phyloP scores from a whole-genome alignment of 768 basidiomycete species.

The Coprinopsis strossmayeri region DNA sequence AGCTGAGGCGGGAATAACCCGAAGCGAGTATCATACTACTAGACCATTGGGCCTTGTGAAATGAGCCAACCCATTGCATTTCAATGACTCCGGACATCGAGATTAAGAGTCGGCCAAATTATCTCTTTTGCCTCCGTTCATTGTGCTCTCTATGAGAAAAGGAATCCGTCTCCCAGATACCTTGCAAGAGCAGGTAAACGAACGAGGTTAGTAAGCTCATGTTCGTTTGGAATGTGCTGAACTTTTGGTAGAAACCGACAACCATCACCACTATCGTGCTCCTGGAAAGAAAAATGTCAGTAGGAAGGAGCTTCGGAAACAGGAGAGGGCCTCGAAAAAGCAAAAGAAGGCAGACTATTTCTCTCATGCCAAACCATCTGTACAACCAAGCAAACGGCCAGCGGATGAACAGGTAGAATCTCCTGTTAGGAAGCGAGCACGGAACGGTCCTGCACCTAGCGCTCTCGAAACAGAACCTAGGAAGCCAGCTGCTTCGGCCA shows the following conservation, averaged over 20 bases:
- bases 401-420: slow-evolving; percentile 36
- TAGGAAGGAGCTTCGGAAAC: slow-evolving; percentile 61
- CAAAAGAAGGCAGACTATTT: slow-evolving; percentile 59
- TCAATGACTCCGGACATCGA: neutral
- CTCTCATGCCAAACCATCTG: slow-evolving; percentile 21
- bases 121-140: neutral
- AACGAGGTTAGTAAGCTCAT: neutral
- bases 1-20: slow-evolving; percentile 19
- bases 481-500: neutral
- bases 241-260: neutral
- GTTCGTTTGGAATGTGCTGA: no score
- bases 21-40: slow-evolving; percentile 31
- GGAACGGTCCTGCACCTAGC: slow-evolving; percentile 12
- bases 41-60: slow-evolving; percentile 26
- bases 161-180: neutral
- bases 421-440: slow-evolving; percentile 45
- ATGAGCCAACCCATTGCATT: neutral
- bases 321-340: slow-evolving; percentile 52
- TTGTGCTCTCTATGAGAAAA: neutral
- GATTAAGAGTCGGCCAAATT: neutral
- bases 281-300: slow-evolving; percentile 17
- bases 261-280: slow-evolving; percentile 6
- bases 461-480: neutral
- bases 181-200: slow-evolving; percentile 1
- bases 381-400: slow-evolving; percentile 24